Percentiles rank a stretch among this genome's conserved stretches.
Evolutionary conservation across 495 filamentous ascomycete species (phyloP).

Genomic region (Penicillium alfredii): DNA sequence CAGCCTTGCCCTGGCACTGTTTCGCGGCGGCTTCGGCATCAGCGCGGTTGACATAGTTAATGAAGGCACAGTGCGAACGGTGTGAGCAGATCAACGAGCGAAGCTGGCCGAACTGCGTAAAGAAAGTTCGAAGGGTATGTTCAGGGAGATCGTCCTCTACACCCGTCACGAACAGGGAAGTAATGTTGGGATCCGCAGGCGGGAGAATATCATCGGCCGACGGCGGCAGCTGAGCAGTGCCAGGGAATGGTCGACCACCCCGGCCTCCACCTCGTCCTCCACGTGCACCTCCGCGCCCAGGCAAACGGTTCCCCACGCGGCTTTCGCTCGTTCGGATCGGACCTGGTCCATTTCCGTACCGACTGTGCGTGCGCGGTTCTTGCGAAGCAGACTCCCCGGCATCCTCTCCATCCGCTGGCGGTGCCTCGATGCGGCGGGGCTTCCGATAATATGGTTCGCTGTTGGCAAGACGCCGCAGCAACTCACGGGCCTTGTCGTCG

Average conservation of each 20-base stretch:
- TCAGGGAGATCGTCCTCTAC: constrained; percentile 96
- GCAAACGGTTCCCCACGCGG: constrained; percentile 30
- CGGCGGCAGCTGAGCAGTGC: constrained; percentile 68
- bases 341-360: constrained; percentile 43
- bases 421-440: constrained; percentile 59
- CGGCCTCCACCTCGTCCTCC: constrained; percentile 44
- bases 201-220: constrained; percentile 76
- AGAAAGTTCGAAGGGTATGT: constrained; percentile 82
- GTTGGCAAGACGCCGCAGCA: constrained; percentile 76
- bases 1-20: constrained; percentile 78
- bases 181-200: constrained; percentile 75
- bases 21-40: constrained; percentile 78
- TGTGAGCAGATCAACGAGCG: constrained; percentile 91
- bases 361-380: constrained; percentile 30
- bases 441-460: constrained; percentile 94
- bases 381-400: constrained; percentile 15
- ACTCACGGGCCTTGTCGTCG: constrained; percentile 88
- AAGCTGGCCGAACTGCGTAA: constrained; percentile 77
- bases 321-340: constrained; percentile 64
- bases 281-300: constrained; percentile 41
- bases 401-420: constrained; percentile 35
- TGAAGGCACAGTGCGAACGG: constrained; percentile 91
- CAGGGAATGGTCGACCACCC: constrained; percentile 58
- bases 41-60: constrained; percentile 82
- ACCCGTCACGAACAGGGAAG: constrained; percentile 87